Percentiles rank a stretch among this genome's conserved stretches.
Evolutionary conservation across 495 filamentous ascomycete genomes (phyloP).

Genomic region (Cryomyces antarcticus): DNA sequence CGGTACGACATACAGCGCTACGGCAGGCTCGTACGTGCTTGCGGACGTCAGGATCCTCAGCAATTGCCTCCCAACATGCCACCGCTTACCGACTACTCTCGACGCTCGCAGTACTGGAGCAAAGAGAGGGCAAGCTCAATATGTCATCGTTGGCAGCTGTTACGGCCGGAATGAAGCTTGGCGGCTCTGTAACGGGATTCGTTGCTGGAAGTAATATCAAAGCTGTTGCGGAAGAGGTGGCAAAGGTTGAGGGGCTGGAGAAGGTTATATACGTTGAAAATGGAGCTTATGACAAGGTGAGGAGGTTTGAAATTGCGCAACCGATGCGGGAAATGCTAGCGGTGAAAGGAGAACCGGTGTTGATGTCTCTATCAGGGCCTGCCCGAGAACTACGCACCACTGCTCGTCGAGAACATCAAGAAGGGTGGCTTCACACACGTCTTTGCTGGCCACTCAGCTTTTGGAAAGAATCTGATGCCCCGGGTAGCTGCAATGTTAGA

Average conservation of each 20-base stretch:
- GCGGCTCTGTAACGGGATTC: slow-evolving; percentile 69
- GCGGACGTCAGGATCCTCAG: slow-evolving; percentile 7
- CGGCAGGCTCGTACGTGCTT: slow-evolving; percentile 17
- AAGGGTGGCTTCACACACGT: slow-evolving; percentile 82
- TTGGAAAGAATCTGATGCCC: slow-evolving; percentile 91
- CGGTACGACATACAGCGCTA: slow-evolving; percentile 12
- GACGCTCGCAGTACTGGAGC: slow-evolving; percentile 80
- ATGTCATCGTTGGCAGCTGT: slow-evolving; percentile 66
- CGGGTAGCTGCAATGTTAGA: slow-evolving; percentile 87
- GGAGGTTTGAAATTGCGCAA: not conserved
- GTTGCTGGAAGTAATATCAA: slow-evolving; percentile 70
- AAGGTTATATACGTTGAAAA: slow-evolving; percentile 83
- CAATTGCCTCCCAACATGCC: slow-evolving; percentile 7
- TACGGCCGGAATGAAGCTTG: slow-evolving; percentile 69
- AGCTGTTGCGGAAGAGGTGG: slow-evolving; percentile 63
- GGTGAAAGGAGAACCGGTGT: not conserved
- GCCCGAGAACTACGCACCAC: slow-evolving; percentile 83
- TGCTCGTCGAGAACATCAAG: slow-evolving; percentile 90
- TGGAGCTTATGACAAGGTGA: slow-evolving; percentile 76
- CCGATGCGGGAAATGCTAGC: not conserved
- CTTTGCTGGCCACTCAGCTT: slow-evolving; percentile 77
- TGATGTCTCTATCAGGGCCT: slow-evolving; percentile 38
- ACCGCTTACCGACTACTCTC: slow-evolving; percentile 55
- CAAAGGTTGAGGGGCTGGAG: slow-evolving; percentile 72
- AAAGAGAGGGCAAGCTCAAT: slow-evolving; percentile 75